A percentile compares a stretch with the other conserved stretches of the same genome.
These are phyloP conservation scores for Dipteronia dyeriana DNA, from an alignment of 345 rosid species.

Conservation along the genomic window DNA sequence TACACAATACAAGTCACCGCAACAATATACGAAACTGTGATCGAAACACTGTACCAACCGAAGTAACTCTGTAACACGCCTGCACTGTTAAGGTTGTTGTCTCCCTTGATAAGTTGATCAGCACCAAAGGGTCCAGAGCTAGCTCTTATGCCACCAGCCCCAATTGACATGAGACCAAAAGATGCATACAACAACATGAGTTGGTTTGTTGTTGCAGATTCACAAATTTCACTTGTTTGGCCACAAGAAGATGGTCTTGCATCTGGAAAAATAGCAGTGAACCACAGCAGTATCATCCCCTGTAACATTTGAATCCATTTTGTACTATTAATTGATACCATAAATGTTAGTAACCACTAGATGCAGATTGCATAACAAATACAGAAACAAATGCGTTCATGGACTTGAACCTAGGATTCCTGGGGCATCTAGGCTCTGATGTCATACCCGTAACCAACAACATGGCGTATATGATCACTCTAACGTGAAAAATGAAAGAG, in stretches of 20 bases:
- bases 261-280: conserved; percentile 36
- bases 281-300: conserved; percentile 50
- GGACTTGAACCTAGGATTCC: too few relatives aligned
- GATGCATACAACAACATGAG: conserved; percentile 38
- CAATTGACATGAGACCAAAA: conserved; percentile 50
- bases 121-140: conserved; percentile 61
- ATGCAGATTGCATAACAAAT: too few relatives aligned
- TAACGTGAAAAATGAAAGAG: too few relatives aligned
- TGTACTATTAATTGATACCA: too few relatives aligned
- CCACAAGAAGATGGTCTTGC: conserved; percentile 36
- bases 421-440: too few relatives aligned
- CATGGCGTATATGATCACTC: too few relatives aligned
- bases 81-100: conserved; percentile 1
- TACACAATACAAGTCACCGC: conserved; percentile 49
- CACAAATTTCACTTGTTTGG: conserved; percentile 24
- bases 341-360: too few relatives aligned
- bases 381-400: too few relatives aligned
- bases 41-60: conserved; percentile 48
- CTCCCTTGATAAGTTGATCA: conserved; percentile 38
- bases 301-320: conserved; percentile 14
- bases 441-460: too few relatives aligned
- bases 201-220: conserved; percentile 31
- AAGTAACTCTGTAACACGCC: conserved; percentile 41
- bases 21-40: conserved; percentile 28
- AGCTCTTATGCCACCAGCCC: conserved; percentile 69